Evolutionary conservation across 768 basidiomycete species (phyloP).

Genomic region (Antrodiella citrinella): DNA sequence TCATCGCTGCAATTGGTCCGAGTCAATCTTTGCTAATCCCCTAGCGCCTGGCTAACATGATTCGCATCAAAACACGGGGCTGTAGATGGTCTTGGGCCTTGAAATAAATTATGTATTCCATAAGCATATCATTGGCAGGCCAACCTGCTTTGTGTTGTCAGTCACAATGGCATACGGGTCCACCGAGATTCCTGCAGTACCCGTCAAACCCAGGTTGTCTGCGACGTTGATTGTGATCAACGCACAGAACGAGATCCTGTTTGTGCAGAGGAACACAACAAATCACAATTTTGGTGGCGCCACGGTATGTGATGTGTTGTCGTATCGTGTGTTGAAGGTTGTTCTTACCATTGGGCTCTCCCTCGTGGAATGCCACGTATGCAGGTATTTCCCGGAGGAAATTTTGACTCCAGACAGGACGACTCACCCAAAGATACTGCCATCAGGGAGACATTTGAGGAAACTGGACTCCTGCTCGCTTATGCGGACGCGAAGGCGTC

Average conservation of each 20-base stretch:
- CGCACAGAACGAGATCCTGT: conserved; percentile 53
- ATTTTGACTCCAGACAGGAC: conserved; percentile 55
- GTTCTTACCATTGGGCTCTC: conserved; percentile 15
- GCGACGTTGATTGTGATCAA: conserved; percentile 67
- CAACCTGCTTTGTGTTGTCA: too few relatives aligned
- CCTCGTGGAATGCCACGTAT: neutral
- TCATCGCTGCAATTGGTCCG: too few relatives aligned
- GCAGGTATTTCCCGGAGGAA: conserved; percentile 75
- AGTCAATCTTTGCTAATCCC: too few relatives aligned
- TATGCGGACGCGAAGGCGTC: conserved; percentile 21
- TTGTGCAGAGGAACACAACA: conserved; percentile 63
- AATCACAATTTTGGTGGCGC: conserved; percentile 54
- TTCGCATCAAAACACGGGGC: too few relatives aligned
- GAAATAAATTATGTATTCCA: too few relatives aligned
- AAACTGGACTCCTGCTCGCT: conserved; percentile 60
- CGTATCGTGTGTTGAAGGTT: conserved; percentile 61
- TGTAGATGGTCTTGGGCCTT: too few relatives aligned
- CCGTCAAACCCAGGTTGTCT: conserved; percentile 43
- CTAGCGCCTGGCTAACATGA: too few relatives aligned
- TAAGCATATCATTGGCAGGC: too few relatives aligned
- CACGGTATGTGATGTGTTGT: too few relatives aligned
- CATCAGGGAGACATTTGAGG: conserved; percentile 75
- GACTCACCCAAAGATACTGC: conserved; percentile 50
- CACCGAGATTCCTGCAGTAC: neutral
- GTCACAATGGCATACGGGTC: too few relatives aligned